These are phyloP conservation scores for Nakazawaea peltata DNA, from an alignment of 805 yeast species.

Conservation along the genomic window DNA sequence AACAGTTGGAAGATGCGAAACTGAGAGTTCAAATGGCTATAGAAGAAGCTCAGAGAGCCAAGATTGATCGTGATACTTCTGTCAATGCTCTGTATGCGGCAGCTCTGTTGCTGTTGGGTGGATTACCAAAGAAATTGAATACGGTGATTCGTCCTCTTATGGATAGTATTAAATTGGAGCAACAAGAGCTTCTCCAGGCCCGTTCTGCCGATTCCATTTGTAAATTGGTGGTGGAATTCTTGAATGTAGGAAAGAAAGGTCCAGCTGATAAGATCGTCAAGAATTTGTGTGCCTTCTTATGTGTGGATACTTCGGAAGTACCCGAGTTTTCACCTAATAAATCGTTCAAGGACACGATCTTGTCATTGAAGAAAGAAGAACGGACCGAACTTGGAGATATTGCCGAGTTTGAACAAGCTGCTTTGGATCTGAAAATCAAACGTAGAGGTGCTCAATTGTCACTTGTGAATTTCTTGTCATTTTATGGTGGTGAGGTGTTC, in stretches of 20 bases:
- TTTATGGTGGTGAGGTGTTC: conserved; percentile 50
- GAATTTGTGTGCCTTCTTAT: conserved; percentile 84
- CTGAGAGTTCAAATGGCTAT: conserved; percentile 60
- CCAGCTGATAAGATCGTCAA: conserved; percentile 86
- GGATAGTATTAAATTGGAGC: conserved; percentile 86
- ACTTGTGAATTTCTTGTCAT: conserved; percentile 47
- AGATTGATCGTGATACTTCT: conserved; percentile 41
- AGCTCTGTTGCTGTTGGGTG: conserved; percentile 52
- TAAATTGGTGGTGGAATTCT: conserved; percentile 51
- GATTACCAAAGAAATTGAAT: conserved; percentile 81
- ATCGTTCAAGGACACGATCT: conserved; percentile 41
- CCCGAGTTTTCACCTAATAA: conserved; percentile 80
- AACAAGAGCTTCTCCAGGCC: conserved; percentile 52
- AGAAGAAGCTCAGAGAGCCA: conserved; percentile 53
- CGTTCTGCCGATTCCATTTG: conserved; percentile 68
- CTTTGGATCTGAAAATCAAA: conserved; percentile 69
- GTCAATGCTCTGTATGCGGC: conserved; percentile 74
- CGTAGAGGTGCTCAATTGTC: conserved; percentile 78
- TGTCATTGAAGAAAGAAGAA: conserved; percentile 78
- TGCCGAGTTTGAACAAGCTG: conserved; percentile 51
- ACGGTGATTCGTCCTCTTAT: conserved; percentile 83
- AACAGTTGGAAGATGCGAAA: conserved; percentile 72
- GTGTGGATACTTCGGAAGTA: conserved; percentile 93
- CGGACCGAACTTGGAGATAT: conserved; percentile 53
- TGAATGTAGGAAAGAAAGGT: conserved; percentile 47